phyloP scores from a whole-genome alignment of 2,329 filamentous ascomycete species.

The Aspergillus transmontanensis region DNA sequence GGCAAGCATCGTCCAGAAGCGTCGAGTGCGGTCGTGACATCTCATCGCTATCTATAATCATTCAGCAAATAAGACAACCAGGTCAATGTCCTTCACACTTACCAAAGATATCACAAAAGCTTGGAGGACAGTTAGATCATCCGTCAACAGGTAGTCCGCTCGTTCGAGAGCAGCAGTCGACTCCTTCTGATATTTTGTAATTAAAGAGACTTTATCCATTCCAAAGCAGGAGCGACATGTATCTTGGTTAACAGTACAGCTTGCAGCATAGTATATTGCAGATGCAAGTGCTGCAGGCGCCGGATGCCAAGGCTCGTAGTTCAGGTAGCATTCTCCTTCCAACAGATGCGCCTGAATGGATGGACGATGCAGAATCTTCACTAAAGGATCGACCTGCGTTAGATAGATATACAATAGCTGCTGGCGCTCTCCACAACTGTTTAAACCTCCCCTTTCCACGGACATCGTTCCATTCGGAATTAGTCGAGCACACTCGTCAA shows the following conservation, averaged over 20 bases:
- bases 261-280: conserved; percentile 31
- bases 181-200: conserved; percentile 26
- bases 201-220: conserved; percentile 17
- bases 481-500: conserved; percentile 16
- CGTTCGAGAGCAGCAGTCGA: conserved; percentile 27
- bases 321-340: conserved; percentile 29
- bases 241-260: conserved; percentile 25
- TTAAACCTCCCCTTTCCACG: too few species aligned
- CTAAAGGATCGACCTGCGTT: conserved; percentile 32
- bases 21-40: conserved; percentile 33
- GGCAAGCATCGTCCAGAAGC: conserved; percentile 36
- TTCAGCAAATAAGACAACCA: too few species aligned
- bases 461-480: too few species aligned
- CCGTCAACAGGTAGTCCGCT: conserved; percentile 32
- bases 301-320: conserved; percentile 30
- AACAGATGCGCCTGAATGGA: conserved; percentile 28
- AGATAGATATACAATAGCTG: conserved; percentile 23
- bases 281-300: conserved; percentile 28
- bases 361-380: conserved; percentile 35
- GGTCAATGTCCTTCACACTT: background rate
- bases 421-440: background rate
- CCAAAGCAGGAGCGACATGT: conserved; percentile 26
- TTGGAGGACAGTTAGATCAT: conserved; percentile 35
- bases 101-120: conserved; percentile 37
- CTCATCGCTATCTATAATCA: background rate